Base-by-base conservation (phyloP, 164 flowering plant genomes). In the Taxillus chinensis region DNA sequence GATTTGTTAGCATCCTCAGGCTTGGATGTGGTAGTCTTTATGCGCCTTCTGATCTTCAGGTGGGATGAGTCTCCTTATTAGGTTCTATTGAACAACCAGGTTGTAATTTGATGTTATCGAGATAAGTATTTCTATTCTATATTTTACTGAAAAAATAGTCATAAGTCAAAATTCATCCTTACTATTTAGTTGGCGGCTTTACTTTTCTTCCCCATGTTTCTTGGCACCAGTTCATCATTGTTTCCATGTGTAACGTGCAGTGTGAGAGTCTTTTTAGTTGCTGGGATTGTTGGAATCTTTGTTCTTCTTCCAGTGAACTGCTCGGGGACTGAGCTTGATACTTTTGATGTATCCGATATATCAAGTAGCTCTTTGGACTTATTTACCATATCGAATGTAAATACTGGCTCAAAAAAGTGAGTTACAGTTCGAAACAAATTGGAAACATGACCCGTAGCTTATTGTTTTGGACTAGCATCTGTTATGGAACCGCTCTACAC, bases 41-140 rank as follows among this genome's bases (percentile, higher is more conserved):
- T 90, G 90, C 89, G 97, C 37, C 64, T 86, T 58, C 70, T 93
- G 57, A 79, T 79, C 64, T 87, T 93, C 79, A 78, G 96, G 99
- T 93, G 72, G 41, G 5, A 40, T 64, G 14, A 6, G 51, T 56
- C 39, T 48, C 14, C 51, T 12, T 45, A 52, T 5, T 9, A 7
- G 15, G 13, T 8, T 52, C 14, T 7, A 7, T 43, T 43, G 27
- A 27, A 27, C 27, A 27, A 27, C 27, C 27, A 27, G 27, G 27
- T 27, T 27, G 27, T 27, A 27, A 27, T 27, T 27, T 27, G 27
- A 27, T 27, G 0, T 27, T 2, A 27, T 27, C 27, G 27, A 27
- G 27, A 0, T 27, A 27, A 27, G 27, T 27, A 27, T 27, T 27
- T 27, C 27, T 27, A 27, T 27, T 27, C 27, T 27, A 27, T 27